These are phyloP conservation scores for Hirschioporus abietinus DNA, from an alignment of 768 basidiomycete genomes.

Conservation along the genomic window DNA sequence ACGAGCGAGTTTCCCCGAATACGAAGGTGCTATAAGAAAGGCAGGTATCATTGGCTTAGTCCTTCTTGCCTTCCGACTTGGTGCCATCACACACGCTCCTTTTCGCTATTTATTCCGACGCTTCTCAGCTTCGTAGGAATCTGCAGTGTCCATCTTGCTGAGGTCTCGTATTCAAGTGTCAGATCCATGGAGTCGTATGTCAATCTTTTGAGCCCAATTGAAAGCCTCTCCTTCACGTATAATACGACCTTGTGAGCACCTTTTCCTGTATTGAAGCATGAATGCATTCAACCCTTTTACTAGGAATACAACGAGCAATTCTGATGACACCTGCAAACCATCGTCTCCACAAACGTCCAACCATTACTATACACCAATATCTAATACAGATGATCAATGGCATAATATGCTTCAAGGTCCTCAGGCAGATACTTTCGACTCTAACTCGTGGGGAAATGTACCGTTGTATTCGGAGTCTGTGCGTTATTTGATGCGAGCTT, in stretches of 20 bases:
- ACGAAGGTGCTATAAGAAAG: neutral
- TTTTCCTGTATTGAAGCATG: neutral
- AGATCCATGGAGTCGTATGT: neutral
- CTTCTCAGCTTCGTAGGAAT: neutral
- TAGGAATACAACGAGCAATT: neutral
- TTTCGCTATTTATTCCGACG: slow-evolving; percentile 1
- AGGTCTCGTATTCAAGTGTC: neutral
- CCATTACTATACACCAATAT: neutral
- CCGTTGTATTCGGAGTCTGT: neutral
- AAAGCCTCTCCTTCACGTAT: neutral
- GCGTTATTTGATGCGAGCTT: neutral
- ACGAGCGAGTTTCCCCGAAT: neutral
- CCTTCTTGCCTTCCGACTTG: neutral
- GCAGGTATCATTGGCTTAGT: neutral
- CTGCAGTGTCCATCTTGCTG: neutral
- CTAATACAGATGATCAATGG: neutral
- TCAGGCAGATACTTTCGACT: neutral
- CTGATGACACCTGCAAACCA: neutral
- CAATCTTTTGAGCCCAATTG: neutral
- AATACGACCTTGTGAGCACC: neutral
- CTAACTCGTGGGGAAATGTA: neutral
- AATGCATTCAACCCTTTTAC: neutral
- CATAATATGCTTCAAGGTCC: neutral
- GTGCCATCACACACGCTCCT: neutral
- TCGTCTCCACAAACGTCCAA: neutral